Evolutionary conservation across 257 asterid species (phyloP).

Genomic region (Solanum appendiculatum): DNA sequence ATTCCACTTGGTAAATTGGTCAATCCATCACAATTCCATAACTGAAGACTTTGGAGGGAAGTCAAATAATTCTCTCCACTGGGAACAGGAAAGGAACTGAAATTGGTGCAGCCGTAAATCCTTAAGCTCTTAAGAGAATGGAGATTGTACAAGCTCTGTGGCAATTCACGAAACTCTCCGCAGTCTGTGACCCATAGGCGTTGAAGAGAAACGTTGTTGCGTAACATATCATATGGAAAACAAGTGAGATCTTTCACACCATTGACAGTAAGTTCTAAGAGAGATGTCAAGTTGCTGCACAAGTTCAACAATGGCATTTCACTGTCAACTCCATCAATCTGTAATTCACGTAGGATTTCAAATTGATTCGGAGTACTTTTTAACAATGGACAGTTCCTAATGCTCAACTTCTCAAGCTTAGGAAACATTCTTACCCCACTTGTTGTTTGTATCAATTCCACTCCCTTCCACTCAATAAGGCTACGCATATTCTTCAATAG

Average conservation of each 20-base stretch:
- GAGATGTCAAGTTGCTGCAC: constrained; percentile 4
- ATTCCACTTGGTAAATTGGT: background rate
- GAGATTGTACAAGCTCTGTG: background rate
- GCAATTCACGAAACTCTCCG: background rate
- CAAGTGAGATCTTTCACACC: background rate
- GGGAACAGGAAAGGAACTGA: background rate
- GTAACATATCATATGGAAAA: background rate
- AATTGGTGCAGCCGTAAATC: background rate
- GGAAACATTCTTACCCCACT: constrained; percentile 6
- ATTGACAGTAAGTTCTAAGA: background rate
- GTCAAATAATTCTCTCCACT: background rate
- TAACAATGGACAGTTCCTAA: background rate
- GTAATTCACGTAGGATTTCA: constrained; percentile 1
- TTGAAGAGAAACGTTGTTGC: background rate
- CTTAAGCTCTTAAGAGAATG: background rate
- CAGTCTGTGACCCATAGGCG: rapidly evolving
- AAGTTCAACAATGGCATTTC: background rate
- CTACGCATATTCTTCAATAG: background rate
- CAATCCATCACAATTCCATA: background rate
- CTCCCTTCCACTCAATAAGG: constrained; percentile 6
- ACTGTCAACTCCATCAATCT: rapidly evolving
- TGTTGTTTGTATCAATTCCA: background rate
- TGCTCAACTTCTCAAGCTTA: background rate
- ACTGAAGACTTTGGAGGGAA: background rate
- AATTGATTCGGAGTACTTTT: constrained; percentile 13